Conservation (phyloP, 2,329 filamentous ascomycete species). For the Mycosphaerella sp. region DNA sequence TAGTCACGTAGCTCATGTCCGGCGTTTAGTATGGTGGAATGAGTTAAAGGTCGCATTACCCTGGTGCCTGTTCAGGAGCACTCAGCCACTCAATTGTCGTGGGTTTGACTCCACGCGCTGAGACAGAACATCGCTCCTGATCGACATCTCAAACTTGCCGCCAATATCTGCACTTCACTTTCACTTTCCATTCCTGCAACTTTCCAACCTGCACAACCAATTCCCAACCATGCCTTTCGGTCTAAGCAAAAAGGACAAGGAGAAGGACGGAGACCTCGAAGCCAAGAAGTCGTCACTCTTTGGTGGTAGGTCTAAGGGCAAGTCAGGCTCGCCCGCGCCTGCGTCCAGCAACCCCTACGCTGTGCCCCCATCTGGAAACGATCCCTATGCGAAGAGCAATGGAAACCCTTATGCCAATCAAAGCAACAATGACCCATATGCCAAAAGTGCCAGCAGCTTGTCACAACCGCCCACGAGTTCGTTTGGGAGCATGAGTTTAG, state of each 20-base stretch:
- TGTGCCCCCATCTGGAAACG: slow-evolving; percentile 35
- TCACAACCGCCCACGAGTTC: slow-evolving; percentile 30
- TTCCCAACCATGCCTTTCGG: slow-evolving; percentile 35
- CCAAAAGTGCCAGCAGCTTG: slow-evolving; percentile 25
- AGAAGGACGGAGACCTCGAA: slow-evolving; percentile 48
- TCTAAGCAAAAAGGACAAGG: slow-evolving; percentile 49
- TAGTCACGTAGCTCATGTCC: neutral
- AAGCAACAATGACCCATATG: slow-evolving; percentile 28
- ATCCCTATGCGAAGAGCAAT: slow-evolving; percentile 25
- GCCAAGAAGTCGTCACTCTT: slow-evolving; percentile 54
- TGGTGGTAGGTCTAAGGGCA: slow-evolving; percentile 49
- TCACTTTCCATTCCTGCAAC: neutral
- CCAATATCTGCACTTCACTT: slow-evolving; percentile 5
- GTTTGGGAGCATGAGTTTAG: slow-evolving; percentile 28
- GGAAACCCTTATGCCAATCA: slow-evolving; percentile 33
- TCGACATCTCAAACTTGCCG: slow-evolving; percentile 3
- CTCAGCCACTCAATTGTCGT: slow-evolving; percentile 8
- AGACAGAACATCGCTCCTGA: slow-evolving; percentile 7
- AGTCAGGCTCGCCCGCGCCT: slow-evolving; percentile 45
- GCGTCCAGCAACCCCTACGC: slow-evolving; percentile 52
- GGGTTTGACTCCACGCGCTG: neutral
- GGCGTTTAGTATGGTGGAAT: neutral
- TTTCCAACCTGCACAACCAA: neutral
- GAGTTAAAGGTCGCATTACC: neutral
- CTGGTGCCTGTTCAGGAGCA: slow-evolving; percentile 5